These are phyloP conservation scores for Medakamo hakoo DNA, from an alignment of 139 green algal genomes.

Conservation along the genomic window DNA sequence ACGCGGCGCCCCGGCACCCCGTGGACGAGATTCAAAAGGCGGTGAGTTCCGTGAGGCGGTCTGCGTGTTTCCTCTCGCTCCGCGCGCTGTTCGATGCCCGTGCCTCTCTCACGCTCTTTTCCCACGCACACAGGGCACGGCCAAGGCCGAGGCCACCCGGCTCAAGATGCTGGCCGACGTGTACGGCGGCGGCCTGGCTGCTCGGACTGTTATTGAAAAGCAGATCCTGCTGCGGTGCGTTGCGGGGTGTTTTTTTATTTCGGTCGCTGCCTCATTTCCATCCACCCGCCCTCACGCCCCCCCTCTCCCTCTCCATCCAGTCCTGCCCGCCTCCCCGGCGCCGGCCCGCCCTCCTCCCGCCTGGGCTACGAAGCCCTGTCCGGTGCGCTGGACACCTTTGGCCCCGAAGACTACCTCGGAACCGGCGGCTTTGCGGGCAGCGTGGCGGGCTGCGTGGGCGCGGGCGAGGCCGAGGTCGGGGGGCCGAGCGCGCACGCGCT, in stretches of 20 bases:
- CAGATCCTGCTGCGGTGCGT: neutral
- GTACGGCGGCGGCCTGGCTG: neutral
- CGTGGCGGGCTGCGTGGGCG: neutral
- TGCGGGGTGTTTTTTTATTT: too few species aligned
- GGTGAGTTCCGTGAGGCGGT: neutral
- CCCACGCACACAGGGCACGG: neutral
- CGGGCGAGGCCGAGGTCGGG: conserved; percentile 1
- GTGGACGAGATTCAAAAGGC: neutral
- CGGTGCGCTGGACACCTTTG: neutral
- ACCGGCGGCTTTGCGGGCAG: too few species aligned
- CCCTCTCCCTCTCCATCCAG: neutral
- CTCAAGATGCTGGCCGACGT: neutral
- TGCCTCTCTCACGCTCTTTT: neutral
- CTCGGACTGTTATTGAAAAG: neutral
- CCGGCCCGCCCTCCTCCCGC: neutral
- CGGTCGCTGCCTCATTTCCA: too few species aligned
- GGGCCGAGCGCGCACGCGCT: conserved; percentile 1
- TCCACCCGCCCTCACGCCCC: neutral
- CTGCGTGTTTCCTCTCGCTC: neutral
- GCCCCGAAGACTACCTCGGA: neutral
- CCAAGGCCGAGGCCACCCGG: neutral
- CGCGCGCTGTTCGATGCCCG: neutral
- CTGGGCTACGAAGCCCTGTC: neutral
- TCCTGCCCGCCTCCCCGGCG: neutral
- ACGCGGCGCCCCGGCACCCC: neutral